Evolutionary conservation across 2,329 filamentous ascomycete species (phyloP), one percentile per base, ranked within the genome.

Genomic region (Madurella fahalii): DNA sequence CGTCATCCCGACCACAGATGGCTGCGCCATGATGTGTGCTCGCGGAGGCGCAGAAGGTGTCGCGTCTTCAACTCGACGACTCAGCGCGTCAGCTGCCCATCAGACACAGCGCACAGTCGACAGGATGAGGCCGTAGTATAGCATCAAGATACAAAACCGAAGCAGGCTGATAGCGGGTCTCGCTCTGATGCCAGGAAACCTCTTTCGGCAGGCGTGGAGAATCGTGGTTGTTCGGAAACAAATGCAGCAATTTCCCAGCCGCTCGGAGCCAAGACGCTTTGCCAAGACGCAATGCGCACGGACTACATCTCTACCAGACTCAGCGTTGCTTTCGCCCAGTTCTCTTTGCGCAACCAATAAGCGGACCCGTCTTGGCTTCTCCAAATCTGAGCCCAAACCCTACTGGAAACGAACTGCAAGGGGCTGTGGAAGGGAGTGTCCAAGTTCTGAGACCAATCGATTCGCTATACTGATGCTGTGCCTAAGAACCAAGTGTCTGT

Each of bases 1-100:
- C 52, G 52, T 48, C 39, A 46, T 42, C 17, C 41, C 57, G 32
- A 53, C 54, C 40, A 47, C 49, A 41, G 52, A 45, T 44, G 54
- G 49, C 16, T 54, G 53, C 3, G 61, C 58, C 61, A 63, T 63
- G 40, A 30, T 53, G 32, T 53, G 45, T 54, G 40, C 20, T 42
- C 34, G 25, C 41, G 40, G 18, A 40, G 40, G 45, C 43, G 50
- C 40, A 16, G 4, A 32, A 40, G 32, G n/a, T 47, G 13, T 46
- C 47, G 47, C 44, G 50, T 56, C 45, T 50, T 52, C 39, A 15
- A 47, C 40, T 43, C 12, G 47, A 43, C 30, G 41, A 40, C 40
- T 45, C 53, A 40, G 47, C 46, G 49, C 49, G 48, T 53, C 47
- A 60, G 30, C 41, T 41, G 32, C 32, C 46, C 49, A 54, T 52